Percentiles rank a stretch among this genome's conserved stretches.
phyloP scores from a whole-genome alignment of 331 rosid genomes.

The Pyracantha coccinea region DNA sequence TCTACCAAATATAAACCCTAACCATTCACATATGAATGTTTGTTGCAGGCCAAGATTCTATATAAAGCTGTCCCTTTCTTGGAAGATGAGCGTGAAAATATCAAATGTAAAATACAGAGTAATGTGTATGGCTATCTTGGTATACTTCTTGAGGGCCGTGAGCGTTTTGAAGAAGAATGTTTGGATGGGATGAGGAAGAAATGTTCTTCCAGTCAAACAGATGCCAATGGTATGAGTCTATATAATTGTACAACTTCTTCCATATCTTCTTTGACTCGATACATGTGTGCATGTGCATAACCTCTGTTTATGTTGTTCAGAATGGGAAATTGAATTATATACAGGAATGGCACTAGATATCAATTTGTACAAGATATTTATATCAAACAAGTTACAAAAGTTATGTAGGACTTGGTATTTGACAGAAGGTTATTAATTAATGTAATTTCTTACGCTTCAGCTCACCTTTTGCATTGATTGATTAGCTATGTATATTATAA shows the following conservation, averaged over 20 bases:
- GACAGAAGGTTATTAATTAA: too few species aligned
- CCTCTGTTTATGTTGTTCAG: neutral
- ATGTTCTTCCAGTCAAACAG: conserved; percentile 31
- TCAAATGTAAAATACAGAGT: conserved; percentile 80
- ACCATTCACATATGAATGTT: conserved; percentile 11
- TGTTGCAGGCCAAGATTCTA: conserved; percentile 80
- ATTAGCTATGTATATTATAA: neutral
- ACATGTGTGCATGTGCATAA: neutral
- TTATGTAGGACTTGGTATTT: neutral
- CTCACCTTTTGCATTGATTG: neutral
- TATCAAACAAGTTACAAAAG: neutral
- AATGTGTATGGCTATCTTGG: conserved; percentile 91
- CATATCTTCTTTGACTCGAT: neutral
- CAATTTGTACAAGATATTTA: neutral
- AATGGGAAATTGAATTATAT: neutral
- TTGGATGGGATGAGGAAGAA: conserved; percentile 35
- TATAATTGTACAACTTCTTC: conserved; percentile 9
- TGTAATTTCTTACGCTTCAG: neutral
- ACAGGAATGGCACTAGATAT: neutral
- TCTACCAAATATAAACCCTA: neutral
- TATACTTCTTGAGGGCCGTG: conserved; percentile 95
- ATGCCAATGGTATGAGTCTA: conserved; percentile 35
- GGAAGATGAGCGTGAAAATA: conserved; percentile 74
- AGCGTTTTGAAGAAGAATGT: conserved; percentile 88
- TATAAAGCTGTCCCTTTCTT: conserved; percentile 78